Evolutionary conservation across 768 basidiomycete species (phyloP).

Genomic region (Suillus luteus): DNA sequence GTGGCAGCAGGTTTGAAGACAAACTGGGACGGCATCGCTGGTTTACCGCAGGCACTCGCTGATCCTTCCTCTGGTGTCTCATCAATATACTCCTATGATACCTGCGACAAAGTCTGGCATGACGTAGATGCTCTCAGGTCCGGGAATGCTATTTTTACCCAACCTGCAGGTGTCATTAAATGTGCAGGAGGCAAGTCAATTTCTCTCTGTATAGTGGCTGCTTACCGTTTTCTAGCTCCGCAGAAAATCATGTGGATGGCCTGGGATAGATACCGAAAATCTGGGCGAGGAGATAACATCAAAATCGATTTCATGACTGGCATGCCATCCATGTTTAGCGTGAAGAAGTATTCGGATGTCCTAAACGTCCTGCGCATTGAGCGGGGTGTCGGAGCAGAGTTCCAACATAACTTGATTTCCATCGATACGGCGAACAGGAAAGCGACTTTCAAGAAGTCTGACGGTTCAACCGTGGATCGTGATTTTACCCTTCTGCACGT

Average conservation of each 20-base stretch:
- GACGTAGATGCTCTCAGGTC: conserved; percentile 74
- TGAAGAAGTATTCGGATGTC: conserved; percentile 93
- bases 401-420: conserved; percentile 80
- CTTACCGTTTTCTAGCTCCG: conserved; percentile 50
- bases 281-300: conserved; percentile 57
- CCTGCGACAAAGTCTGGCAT: conserved; percentile 86
- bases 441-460: conserved; percentile 83
- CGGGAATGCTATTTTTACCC: conserved; percentile 92
- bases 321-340: conserved; percentile 94
- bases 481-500: conserved; percentile 86
- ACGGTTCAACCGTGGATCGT: conserved; percentile 66
- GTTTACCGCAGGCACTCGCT: conserved; percentile 74
- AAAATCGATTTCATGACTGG: conserved; percentile 83
- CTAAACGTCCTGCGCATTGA: conserved; percentile 74
- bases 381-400: conserved; percentile 79
- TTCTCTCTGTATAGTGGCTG: neutral
- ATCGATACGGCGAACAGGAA: conserved; percentile 70
- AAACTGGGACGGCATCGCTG: conserved; percentile 77
- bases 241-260: conserved; percentile 99
- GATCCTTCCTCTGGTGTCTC: conserved; percentile 82
- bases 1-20: conserved; percentile 88
- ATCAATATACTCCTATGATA: conserved; percentile 88
- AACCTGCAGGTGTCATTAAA: conserved; percentile 90
- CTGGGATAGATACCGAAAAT: conserved; percentile 76
- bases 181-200: conserved; percentile 76